Base-by-base conservation (phyloP, 2,329 filamentous ascomycete genomes). In the Fusarium torreyae region DNA sequence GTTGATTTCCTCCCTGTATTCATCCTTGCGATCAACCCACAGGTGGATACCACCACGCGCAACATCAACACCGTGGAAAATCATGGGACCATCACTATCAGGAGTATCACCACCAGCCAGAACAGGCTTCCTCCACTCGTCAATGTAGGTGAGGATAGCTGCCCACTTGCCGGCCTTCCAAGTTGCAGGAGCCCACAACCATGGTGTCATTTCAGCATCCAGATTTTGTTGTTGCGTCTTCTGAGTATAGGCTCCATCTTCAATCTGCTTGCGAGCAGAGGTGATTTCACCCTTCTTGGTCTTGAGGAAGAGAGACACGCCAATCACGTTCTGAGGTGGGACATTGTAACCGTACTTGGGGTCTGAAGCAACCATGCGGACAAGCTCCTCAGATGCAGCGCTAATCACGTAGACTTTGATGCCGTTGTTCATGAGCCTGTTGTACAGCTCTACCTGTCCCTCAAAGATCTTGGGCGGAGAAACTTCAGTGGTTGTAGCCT, bases 281-380 rank as follows among this genome's bases (percentile, higher is more conserved):
- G 79, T 81, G 18, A 80, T 63, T 10, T 68, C 66, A 7, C 76
- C 74, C 8, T 75, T 75, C 42, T 63, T 57, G 51, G 79, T 77
- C 34, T 69, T 74, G 57, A 84, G 73, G 8, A 82, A 72, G 1
- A 80, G 75, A 5, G 78, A 80, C 14, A 83, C 81, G 26, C 82
- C 82, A 20, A 83, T 82, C 36, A 84, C 80, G 50, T 83, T 83
- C 59, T 83, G 74, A 3, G 81, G 73, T 33, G 77, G 77, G 7
- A 83, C 80, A 61, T 83, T 82, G 75, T 84, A 84, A 45, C 81
- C 82, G 48, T 84, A 84, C 61, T 77, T 77, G 9, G 81, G 80
- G 57, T 83, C 82, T 2, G 80, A 76, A n/a, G 78, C 81, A 1
- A 84, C 80, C 80, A 83, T 82, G 51, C 82, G 79, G 17, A 83